These are phyloP conservation scores for Wickerhamiella kazuoi DNA, from an alignment of 805 yeast genomes.

Conservation along the genomic window DNA sequence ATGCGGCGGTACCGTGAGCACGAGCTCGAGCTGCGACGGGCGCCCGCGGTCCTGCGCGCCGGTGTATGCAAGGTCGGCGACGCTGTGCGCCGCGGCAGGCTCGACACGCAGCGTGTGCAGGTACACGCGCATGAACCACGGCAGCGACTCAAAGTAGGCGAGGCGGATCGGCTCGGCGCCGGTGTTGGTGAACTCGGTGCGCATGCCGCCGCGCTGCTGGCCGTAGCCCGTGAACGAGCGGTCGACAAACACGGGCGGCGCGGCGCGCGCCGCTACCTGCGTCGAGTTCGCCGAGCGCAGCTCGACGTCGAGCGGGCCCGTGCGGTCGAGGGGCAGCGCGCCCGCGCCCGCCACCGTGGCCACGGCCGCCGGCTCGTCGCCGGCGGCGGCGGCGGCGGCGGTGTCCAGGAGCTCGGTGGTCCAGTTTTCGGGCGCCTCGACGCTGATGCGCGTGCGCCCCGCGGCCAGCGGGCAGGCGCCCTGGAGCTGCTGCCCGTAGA, in stretches of 20 bases:
- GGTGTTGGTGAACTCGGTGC: slow-evolving; percentile 63
- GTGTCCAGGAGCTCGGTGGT: neutral
- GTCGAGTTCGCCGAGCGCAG: neutral
- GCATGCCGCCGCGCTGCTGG: slow-evolving; percentile 77
- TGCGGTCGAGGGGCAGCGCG: neutral
- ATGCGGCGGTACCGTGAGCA: slow-evolving; percentile 43
- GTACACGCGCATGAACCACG: slow-evolving; percentile 83
- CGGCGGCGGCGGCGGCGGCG: neutral
- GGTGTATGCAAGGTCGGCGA: slow-evolving; percentile 32
- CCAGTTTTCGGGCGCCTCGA: neutral
- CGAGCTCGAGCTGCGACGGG: slow-evolving; percentile 69
- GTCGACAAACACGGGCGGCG: slow-evolving; percentile 55
- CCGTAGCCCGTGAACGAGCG: slow-evolving; percentile 85
- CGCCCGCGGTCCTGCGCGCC: slow-evolving; percentile 69
- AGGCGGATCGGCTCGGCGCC: slow-evolving; percentile 28
- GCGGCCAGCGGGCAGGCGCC: slow-evolving; percentile 48
- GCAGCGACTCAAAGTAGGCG: slow-evolving; percentile 61
- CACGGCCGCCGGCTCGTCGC: neutral
- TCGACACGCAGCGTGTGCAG: slow-evolving; percentile 43
- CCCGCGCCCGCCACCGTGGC: neutral
- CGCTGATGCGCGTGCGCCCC: slow-evolving; percentile 6
- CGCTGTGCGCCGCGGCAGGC: slow-evolving; percentile 1
- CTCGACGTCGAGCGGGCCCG: neutral
- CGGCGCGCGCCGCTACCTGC: neutral
- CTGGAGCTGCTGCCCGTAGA: slow-evolving; percentile 51